phyloP scores from a whole-genome alignment of 306 rosid genomes.

The Heteromeles arbutifolia region DNA sequence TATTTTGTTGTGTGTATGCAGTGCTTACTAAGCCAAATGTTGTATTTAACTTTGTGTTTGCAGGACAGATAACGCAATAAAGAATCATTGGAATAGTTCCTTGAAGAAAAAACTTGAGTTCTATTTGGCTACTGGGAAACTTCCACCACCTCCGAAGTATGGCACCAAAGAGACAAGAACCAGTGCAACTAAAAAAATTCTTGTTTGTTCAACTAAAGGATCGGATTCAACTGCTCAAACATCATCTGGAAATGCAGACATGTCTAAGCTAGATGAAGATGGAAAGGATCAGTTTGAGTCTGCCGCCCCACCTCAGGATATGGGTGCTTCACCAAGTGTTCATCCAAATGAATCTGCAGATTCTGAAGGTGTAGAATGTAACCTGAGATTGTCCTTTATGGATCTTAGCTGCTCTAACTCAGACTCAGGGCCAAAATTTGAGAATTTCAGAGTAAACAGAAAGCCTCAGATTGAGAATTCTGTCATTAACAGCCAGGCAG shows the following conservation, averaged over 20 bases:
- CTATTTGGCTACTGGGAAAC: constrained; percentile 78
- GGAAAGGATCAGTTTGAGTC: constrained; percentile 62
- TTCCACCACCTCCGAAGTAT: constrained; percentile 73
- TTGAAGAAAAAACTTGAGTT: constrained; percentile 89
- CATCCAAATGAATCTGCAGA: constrained; percentile 53
- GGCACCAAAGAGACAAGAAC: constrained; percentile 48
- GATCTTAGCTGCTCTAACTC: constrained; percentile 49
- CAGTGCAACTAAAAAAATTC: constrained; percentile 37
- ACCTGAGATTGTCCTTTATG: constrained; percentile 33
- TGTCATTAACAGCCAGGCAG: constrained; percentile 14
- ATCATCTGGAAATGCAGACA: constrained; percentile 57
- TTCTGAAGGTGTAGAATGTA: constrained; percentile 54
- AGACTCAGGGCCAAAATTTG: constrained; percentile 31
- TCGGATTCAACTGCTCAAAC: constrained; percentile 56
- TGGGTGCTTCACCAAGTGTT: constrained; percentile 51
- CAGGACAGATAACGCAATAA: constrained; percentile 98
- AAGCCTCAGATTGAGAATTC: constrained; percentile 28
- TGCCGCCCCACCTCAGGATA: constrained; percentile 41
- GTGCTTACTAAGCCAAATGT: neutral
- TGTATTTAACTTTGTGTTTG: constrained; percentile 10
- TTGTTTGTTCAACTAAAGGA: constrained; percentile 46
- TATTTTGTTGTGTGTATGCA: neutral
- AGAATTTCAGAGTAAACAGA: constrained; percentile 27
- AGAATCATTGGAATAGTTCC: constrained; percentile 99
- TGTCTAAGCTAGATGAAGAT: constrained; percentile 41